phyloP scores from a whole-genome alignment of 2,329 filamentous ascomycete species.

The Cladosporium sphaerospermum region DNA sequence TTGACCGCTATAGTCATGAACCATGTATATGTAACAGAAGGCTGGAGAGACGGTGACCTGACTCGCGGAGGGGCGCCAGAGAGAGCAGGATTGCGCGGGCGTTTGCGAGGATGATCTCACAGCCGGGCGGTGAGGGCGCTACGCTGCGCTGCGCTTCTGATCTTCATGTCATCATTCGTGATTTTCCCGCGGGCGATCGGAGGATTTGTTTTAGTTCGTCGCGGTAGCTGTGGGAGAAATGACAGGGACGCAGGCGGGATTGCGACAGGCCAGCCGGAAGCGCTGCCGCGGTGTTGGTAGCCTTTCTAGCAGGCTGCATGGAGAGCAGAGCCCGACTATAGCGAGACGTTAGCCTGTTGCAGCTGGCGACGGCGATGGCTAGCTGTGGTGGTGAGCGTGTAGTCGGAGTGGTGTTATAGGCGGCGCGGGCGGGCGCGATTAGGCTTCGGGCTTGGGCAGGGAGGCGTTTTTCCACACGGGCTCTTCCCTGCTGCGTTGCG shows the following conservation, averaged over 20 bases:
- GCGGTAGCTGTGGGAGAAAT: too few species aligned
- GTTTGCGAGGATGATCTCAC: too few species aligned
- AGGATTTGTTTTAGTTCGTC: too few species aligned
- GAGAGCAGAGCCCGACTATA: too few species aligned
- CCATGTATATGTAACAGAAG: neutral
- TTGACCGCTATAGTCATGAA: slow-evolving; percentile 8
- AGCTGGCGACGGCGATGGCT: too few species aligned
- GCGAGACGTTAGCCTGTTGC: too few species aligned
- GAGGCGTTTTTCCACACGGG: neutral
- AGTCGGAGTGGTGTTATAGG: too few species aligned
- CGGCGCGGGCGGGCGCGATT: neutral
- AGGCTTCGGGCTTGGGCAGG: neutral
- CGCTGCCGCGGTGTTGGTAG: neutral
- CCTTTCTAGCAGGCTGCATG: too few species aligned
- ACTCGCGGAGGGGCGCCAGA: neutral
- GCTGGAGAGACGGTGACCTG: slow-evolving; percentile 5
- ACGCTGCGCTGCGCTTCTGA: neutral
- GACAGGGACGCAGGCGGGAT: neutral
- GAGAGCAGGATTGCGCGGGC: too few species aligned
- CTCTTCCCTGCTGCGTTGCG: neutral
- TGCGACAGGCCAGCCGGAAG: neutral
- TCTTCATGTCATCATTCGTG: slow-evolving; percentile 2
- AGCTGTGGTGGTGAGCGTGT: too few species aligned
- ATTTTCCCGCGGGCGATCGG: neutral
- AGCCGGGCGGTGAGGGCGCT: too few species aligned